A percentile compares a stretch with the other conserved stretches of the same genome.
Conservation (phyloP, 768 basidiomycete genomes). For the Trametes meyenii region DNA sequence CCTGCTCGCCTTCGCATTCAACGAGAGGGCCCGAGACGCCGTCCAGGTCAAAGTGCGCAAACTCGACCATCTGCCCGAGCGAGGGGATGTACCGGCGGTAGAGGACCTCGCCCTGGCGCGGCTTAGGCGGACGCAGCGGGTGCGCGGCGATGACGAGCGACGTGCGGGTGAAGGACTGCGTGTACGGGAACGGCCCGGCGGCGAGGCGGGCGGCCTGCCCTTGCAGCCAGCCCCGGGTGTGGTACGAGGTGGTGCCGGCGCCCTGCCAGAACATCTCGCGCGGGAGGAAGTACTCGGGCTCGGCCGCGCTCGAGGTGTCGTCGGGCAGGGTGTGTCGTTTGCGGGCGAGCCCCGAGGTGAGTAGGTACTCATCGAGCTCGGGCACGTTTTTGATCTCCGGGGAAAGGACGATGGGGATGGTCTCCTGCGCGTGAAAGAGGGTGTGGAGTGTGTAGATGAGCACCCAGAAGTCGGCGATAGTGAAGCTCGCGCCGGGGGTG, state of each 20-base stretch:
- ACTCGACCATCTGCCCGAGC: conserved; percentile 37
- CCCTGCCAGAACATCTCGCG: conserved; percentile 54
- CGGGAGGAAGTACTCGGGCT: conserved; percentile 41
- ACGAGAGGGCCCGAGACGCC: conserved; percentile 1
- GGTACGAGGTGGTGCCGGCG: conserved; percentile 41
- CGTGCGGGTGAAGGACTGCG: conserved; percentile 47
- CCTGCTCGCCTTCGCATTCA: conserved; percentile 11
- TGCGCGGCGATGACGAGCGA: conserved; percentile 52
- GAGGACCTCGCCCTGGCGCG: conserved; percentile 42
- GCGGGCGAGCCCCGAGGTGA: conserved; percentile 41
- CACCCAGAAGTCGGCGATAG: conserved; percentile 43
- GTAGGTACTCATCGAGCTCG: conserved; percentile 42
- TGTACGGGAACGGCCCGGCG: conserved; percentile 38
- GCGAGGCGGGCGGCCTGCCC: conserved; percentile 33
- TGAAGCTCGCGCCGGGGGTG: conserved; percentile 16
- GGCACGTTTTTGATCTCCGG: conserved; percentile 32
- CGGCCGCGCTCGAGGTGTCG: conserved; percentile 15
- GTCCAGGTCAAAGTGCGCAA: conserved; percentile 35
- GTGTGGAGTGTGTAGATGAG: conserved; percentile 46
- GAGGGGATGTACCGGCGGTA: conserved; percentile 41
- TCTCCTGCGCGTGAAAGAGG: conserved; percentile 41
- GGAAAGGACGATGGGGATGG: conserved; percentile 43
- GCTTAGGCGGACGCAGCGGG: conserved; percentile 54
- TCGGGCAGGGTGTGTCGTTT: conserved; percentile 19
- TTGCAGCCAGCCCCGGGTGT: conserved; percentile 38